These are phyloP conservation scores for Fraxinus velutina DNA, from an alignment of 305 asterid species.

Conservation along the genomic window DNA sequence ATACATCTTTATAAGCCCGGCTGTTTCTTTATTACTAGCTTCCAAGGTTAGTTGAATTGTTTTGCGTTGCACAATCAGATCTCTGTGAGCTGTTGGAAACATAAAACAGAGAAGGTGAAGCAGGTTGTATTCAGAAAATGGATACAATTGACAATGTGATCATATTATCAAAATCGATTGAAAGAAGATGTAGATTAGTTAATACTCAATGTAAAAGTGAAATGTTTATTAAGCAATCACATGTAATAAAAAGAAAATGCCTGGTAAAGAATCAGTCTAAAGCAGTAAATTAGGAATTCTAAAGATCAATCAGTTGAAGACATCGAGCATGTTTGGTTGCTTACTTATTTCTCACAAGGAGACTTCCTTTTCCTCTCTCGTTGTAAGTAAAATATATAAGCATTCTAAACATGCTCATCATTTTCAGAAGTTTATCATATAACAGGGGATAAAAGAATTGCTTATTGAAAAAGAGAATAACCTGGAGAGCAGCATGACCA, in stretches of 20 bases:
- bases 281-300: background rate
- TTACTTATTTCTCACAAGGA: background rate
- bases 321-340: background rate
- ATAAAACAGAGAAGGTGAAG: background rate
- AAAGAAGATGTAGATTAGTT: background rate
- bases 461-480: slow-evolving; percentile 21
- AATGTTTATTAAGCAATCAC: background rate
- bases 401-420: background rate
- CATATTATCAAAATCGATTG: background rate
- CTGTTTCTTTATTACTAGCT: background rate
- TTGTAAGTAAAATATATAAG: background rate
- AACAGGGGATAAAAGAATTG: background rate
- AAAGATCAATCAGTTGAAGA: background rate
- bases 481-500: slow-evolving; percentile 95
- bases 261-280: background rate
- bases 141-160: background rate
- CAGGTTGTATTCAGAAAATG: background rate
- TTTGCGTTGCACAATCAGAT: background rate
- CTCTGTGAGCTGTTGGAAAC: background rate
- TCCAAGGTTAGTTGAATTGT: background rate
- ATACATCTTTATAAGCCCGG: background rate
- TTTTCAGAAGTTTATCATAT: background rate
- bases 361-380: background rate
- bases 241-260: background rate
- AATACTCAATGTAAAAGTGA: background rate